phyloP scores from a whole-genome alignment of 139 green algal genomes.

The Coelastrella sp. region DNA sequence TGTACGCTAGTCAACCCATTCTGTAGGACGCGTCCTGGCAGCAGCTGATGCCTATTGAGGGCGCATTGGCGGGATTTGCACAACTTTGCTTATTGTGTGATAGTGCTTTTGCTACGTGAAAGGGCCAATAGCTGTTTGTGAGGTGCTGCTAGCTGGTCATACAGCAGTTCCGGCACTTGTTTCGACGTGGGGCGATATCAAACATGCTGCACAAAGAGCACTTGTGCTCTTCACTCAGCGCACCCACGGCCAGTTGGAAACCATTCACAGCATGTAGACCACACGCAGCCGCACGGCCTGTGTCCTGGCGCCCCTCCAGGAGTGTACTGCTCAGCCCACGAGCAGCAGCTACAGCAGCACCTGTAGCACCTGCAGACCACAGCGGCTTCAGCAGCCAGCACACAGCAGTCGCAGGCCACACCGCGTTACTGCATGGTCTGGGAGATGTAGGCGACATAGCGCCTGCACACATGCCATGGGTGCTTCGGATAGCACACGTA shows the following conservation, averaged over 20 bases:
- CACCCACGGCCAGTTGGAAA: no score
- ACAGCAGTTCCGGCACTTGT: not conserved
- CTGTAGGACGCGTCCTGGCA: not conserved
- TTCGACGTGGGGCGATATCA: not conserved
- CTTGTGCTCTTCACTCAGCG: not conserved
- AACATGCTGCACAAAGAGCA: not conserved
- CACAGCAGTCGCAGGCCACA: slow-evolving; percentile 32
- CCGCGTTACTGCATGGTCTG: slow-evolving; percentile 75
- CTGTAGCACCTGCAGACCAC: not conserved
- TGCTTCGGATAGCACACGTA: slow-evolving; percentile 83
- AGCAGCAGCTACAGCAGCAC: not conserved
- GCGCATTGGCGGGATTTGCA: no score
- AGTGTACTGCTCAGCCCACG: not conserved
- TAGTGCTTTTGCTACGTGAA: no score
- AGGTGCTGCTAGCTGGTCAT: not conserved
- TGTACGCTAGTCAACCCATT: not conserved
- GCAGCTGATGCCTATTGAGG: not conserved
- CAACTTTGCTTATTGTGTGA: no score
- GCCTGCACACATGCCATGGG: slow-evolving; percentile 76
- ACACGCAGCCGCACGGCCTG: not conserved
- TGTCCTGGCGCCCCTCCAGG: not conserved
- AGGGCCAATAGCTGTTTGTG: no score
- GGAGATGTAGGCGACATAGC: slow-evolving; percentile 81
- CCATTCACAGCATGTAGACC: not conserved
- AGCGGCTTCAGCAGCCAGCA: not conserved